phyloP scores from a whole-genome alignment of 257 asterid genomes.

The Cordia subcordata region DNA sequence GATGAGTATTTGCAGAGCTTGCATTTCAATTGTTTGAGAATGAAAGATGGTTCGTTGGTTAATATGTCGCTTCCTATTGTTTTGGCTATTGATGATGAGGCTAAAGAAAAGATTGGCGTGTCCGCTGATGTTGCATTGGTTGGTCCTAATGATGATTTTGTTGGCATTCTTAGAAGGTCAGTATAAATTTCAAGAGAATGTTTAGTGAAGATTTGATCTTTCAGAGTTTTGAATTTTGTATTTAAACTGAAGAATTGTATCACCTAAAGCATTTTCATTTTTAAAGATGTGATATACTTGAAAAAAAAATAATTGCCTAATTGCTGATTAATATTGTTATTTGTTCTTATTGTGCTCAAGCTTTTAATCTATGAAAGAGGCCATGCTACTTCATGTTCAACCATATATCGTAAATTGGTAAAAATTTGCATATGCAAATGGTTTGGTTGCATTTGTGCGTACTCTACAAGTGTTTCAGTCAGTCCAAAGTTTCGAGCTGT shows the following conservation, averaged over 20 bases:
- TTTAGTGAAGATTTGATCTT: not conserved
- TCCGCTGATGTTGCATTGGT: constrained; percentile 47
- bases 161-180: constrained; percentile 66
- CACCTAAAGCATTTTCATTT: too few species aligned
- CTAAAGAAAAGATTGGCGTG: constrained; percentile 45
- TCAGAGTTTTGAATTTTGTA: not conserved
- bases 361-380: too few species aligned
- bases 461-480: too few species aligned
- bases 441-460: too few species aligned
- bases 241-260: too few species aligned
- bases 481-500: too few species aligned
- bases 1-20: constrained; percentile 78
- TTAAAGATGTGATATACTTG: too few species aligned
- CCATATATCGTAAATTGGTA: not conserved
- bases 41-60: constrained; percentile 56
- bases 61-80: constrained; percentile 88
- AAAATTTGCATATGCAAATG: too few species aligned
- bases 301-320: not conserved
- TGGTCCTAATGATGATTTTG: constrained; percentile 49
- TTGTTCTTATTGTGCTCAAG: not conserved
- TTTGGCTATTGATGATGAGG: constrained; percentile 61
- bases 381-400: too few species aligned
- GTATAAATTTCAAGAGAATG: not conserved
- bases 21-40: constrained; percentile 73
- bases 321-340: too few species aligned